Evolutionary conservation across 2,329 filamentous ascomycete genomes (phyloP).

Genomic region (Cytospora piceae): DNA sequence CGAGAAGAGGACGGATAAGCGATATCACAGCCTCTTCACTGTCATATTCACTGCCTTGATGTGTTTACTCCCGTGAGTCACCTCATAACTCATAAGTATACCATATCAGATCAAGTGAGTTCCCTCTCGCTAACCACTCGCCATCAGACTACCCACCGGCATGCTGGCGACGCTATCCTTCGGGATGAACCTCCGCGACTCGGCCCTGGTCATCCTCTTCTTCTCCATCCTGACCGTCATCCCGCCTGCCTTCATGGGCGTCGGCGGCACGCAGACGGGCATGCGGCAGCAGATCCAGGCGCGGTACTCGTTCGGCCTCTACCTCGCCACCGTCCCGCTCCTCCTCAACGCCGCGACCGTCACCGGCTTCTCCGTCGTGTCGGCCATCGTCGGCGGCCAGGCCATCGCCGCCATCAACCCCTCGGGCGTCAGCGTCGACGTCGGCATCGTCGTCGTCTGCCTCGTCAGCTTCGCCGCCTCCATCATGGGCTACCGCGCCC

Average conservation of each 20-base stretch:
- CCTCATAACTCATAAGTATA: background rate
- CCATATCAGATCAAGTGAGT: background rate
- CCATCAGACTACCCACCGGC: slow-evolving; percentile 57
- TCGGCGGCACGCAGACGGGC: slow-evolving; percentile 59
- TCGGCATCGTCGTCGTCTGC: slow-evolving; percentile 61
- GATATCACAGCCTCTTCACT: slow-evolving; percentile 61
- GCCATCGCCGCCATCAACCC: slow-evolving; percentile 53
- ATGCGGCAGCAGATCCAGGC: slow-evolving; percentile 64
- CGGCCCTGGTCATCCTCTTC: slow-evolving; percentile 61
- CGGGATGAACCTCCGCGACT: slow-evolving; percentile 58
- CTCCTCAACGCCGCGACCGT: slow-evolving; percentile 61
- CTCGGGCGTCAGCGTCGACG: slow-evolving; percentile 51
- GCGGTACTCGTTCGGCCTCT: slow-evolving; percentile 61
- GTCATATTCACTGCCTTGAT: slow-evolving; percentile 63
- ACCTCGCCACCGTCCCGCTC: slow-evolving; percentile 55
- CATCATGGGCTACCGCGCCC: slow-evolving; percentile 56
- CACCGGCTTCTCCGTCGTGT: slow-evolving; percentile 60
- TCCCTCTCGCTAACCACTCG: background rate
- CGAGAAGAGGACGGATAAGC: slow-evolving; percentile 56
- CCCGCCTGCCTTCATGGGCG: slow-evolving; percentile 59
- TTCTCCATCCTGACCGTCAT: slow-evolving; percentile 58
- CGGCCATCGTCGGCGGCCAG: slow-evolving; percentile 60
- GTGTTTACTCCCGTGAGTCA: slow-evolving; percentile 59
- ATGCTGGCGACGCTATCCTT: slow-evolving; percentile 59
- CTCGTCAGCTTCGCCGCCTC: slow-evolving; percentile 57